A percentile compares a stretch with the other conserved stretches of the same genome.
phyloP scores from a whole-genome alignment of 352 stramenopile species.

The Phytopythium cucurbitacearum region DNA sequence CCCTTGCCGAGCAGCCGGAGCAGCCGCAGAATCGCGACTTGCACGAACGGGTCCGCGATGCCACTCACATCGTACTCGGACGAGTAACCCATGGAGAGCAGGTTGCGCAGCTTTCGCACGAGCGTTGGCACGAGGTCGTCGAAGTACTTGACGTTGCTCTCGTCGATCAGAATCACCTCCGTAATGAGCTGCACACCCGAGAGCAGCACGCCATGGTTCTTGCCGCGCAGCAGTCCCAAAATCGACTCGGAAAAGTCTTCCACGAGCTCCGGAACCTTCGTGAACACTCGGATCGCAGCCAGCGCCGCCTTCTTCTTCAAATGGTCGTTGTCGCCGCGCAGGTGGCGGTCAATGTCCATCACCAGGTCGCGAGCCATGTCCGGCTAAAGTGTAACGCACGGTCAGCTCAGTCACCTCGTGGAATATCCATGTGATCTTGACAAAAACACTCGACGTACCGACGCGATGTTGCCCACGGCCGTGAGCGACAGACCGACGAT shows the following conservation, averaged over 20 bases:
- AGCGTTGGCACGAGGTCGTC: conserved; percentile 70
- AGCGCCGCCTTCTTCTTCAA: conserved; percentile 98
- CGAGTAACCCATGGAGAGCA: conserved; percentile 97
- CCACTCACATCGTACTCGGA: conserved; percentile 98
- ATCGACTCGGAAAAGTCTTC: conserved; percentile 98
- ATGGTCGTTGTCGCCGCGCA: conserved; percentile 92
- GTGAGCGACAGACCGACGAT: conserved; percentile 95
- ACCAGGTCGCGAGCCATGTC: conserved; percentile 98
- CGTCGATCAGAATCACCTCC: conserved; percentile 85
- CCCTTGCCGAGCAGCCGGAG: conserved; percentile 94
- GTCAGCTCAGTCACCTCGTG: neutral
- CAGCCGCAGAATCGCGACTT: conserved; percentile 88
- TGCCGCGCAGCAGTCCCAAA: conserved; percentile 90
- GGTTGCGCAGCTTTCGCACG: conserved; percentile 90
- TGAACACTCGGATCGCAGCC: conserved; percentile 89
- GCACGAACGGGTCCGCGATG: conserved; percentile 98
- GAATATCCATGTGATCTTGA: neutral
- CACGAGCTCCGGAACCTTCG: conserved; percentile 97
- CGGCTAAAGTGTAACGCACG: conserved; percentile 30
- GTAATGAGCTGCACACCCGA: conserved; percentile 96
- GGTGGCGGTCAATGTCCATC: conserved; percentile 96
- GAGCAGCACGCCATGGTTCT: conserved; percentile 97
- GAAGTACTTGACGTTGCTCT: conserved; percentile 73
- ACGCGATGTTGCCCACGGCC: conserved; percentile 97
- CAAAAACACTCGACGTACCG: conserved; percentile 28